Conservation (phyloP, 768 basidiomycete genomes). For the Russula sp. region DNA sequence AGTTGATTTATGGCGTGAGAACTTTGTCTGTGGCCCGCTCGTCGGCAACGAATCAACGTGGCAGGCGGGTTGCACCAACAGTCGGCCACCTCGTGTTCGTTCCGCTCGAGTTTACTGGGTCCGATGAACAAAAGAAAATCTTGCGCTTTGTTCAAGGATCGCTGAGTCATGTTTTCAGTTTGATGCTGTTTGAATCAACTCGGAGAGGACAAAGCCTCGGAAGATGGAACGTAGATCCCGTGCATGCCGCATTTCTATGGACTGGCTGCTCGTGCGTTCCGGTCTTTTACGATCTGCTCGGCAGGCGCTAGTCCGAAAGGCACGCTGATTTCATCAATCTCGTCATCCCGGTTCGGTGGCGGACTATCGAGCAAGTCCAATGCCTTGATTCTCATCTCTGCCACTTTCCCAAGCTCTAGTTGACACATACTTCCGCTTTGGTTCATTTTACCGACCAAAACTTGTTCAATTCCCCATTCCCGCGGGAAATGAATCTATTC, state of each 20-base stretch:
- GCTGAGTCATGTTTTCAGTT: conserved; percentile 19
- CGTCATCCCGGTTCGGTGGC: conserved; percentile 19
- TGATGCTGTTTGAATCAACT: conserved; percentile 29
- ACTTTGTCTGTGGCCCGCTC: conserved; percentile 9
- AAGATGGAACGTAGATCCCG: conserved; percentile 29
- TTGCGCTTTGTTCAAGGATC: conserved; percentile 12
- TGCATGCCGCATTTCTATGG: conserved; percentile 18
- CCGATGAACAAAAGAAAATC: neutral
- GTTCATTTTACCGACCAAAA: conserved; percentile 27
- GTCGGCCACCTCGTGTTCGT: conserved; percentile 16
- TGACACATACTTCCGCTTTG: conserved; percentile 28
- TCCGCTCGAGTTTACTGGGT: conserved; percentile 1
- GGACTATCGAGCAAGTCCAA: conserved; percentile 21
- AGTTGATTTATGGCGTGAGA: conserved; percentile 14
- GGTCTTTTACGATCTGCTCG: conserved; percentile 26
- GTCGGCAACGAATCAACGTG: conserved; percentile 9
- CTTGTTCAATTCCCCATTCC: conserved; percentile 24
- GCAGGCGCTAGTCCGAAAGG: conserved; percentile 24
- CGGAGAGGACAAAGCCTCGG: conserved; percentile 21
- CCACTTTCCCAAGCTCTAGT: conserved; percentile 9
- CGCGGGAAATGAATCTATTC: conserved; percentile 28
- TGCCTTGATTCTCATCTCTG: conserved; percentile 23
- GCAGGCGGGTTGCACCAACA: neutral
- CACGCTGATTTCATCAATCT: conserved; percentile 31
- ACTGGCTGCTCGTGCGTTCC: conserved; percentile 20